Evolutionary conservation across 2,329 filamentous ascomycete genomes (phyloP), one percentile per base, ranked within the genome.

Genomic region (Diaporthe humulicola): DNA sequence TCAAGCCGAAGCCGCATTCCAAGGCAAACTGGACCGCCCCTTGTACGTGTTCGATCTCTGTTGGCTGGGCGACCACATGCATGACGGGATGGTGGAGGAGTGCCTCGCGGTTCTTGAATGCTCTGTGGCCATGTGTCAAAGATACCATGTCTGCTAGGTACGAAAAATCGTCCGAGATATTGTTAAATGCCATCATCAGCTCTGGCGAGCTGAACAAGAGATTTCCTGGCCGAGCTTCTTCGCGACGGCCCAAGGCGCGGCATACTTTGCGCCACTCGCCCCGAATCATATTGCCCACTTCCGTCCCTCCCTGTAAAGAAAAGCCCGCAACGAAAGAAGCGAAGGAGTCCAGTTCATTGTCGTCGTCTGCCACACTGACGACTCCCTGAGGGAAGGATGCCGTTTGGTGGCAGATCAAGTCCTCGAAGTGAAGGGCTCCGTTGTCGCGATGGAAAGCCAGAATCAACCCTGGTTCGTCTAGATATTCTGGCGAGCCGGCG

Each of bases 1-100:
- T 89, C 70, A 92, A 80, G 54, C 86, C 78, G 1, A 84, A 36
- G 0, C 73, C 73, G 71, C 90, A 82, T 76, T 87, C 80, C 14
- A 89, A 48, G 77, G 90, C 90, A 91, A 90, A 93, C 78, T 54
- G 79, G 70, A 92, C 86, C 76, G 90, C 92, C 4, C 84, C 61
- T 78, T 91, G 90, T 54, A 93, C 78, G 0, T 92, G 86, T 50
- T 22, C 45, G 33, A 90, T 61, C 2, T 85, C 78, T 71, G 80
- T 87, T 14, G 90, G 91, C 75, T 80, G 82, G 17, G 88, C 48
- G 40, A 89, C 81, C 0, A 83, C n/a, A n/a, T n/a, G n/a, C n/a
- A n/a, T 76, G 9, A 89, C 85, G 0, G 88, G 85, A n/a, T 70
- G 81, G 72, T 84, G 83, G 14, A 82, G 78, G 25, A 84, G 81